These are phyloP conservation scores for Scleromitrula shiraiana DNA, from an alignment of 2,329 filamentous ascomycete genomes.

Conservation along the genomic window DNA sequence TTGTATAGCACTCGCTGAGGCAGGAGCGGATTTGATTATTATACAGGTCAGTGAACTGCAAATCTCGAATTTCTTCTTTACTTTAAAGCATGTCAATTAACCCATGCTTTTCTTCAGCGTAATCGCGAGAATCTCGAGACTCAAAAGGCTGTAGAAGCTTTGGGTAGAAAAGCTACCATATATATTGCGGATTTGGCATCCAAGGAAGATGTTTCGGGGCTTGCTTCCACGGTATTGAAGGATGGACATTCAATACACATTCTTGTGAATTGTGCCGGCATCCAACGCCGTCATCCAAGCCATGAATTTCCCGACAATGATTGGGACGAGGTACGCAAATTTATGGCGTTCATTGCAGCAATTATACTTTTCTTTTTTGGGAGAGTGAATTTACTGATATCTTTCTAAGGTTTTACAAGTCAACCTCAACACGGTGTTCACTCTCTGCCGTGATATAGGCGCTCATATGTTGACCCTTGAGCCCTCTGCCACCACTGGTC, in stretches of 20 bases:
- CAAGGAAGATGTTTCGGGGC: conserved; percentile 47
- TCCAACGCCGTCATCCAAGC: conserved; percentile 30
- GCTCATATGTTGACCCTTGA: conserved; percentile 60
- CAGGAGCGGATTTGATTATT: conserved; percentile 34
- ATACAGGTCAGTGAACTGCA: conserved; percentile 32
- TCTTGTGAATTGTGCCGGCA: conserved; percentile 39
- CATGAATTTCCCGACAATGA: conserved; percentile 33
- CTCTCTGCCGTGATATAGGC: conserved; percentile 67
- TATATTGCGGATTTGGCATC: conserved; percentile 64
- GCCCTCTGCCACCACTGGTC: conserved; percentile 65
- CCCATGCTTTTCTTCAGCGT: conserved; percentile 17
- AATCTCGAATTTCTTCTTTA: not conserved
- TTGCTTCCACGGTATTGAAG: conserved; percentile 53
- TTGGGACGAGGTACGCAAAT: conserved; percentile 33
- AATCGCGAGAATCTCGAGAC: conserved; percentile 37
- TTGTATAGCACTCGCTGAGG: conserved; percentile 32
- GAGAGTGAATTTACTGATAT: conserved; percentile 36
- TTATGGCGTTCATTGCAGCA: too few species aligned
- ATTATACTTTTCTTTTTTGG: conserved; percentile 56
- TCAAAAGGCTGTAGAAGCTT: conserved; percentile 51
- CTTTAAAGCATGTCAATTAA: not conserved
- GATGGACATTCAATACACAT: conserved; percentile 38
- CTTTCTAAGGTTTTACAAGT: conserved; percentile 58
- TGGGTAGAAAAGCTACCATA: conserved; percentile 59
- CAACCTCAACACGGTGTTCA: conserved; percentile 77